A percentile compares a stretch with the other conserved stretches of the same genome.
These are phyloP conservation scores for Hibiscus tridactylites DNA, from an alignment of 345 rosid species.

Conservation along the genomic window DNA sequence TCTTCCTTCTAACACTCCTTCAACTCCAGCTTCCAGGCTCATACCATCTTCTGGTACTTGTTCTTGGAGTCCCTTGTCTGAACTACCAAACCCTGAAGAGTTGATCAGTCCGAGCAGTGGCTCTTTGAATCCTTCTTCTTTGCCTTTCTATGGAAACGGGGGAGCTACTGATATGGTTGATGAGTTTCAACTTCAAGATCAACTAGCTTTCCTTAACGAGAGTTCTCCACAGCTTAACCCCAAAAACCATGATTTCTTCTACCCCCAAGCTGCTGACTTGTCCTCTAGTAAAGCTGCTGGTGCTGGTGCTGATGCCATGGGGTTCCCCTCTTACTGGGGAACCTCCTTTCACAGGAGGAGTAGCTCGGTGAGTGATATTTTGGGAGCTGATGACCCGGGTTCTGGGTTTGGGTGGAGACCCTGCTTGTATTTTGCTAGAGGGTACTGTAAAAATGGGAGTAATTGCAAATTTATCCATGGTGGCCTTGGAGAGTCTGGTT, in stretches of 20 bases:
- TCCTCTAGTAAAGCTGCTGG: no score
- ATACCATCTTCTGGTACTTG: constrained; percentile 28
- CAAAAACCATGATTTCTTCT: constrained; percentile 34
- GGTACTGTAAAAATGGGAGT: neutral
- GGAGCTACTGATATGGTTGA: constrained; percentile 41
- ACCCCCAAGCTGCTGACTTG: no score
- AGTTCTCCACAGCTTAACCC: constrained; percentile 27
- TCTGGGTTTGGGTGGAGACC: neutral
- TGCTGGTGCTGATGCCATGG: constrained; percentile 17
- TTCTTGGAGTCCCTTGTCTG: neutral
- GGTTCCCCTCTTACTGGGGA: constrained; percentile 39
- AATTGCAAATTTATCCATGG: neutral
- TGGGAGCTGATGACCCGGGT: neutral
- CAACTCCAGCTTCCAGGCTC: constrained; percentile 15
- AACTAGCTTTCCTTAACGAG: constrained; percentile 59
- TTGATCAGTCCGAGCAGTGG: constrained; percentile 14
- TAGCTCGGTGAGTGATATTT: neutral
- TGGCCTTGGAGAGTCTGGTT: neutral
- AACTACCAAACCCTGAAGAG: constrained; percentile 20
- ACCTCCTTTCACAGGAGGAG: constrained; percentile 30
- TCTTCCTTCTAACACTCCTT: neutral
- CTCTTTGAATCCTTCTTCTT: neutral
- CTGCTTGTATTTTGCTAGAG: neutral
- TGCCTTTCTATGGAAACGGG: constrained; percentile 53
- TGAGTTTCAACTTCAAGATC: constrained; percentile 64